Evolutionary conservation across 768 basidiomycete species (phyloP).

Genomic region (Psilocybe azurescens): DNA sequence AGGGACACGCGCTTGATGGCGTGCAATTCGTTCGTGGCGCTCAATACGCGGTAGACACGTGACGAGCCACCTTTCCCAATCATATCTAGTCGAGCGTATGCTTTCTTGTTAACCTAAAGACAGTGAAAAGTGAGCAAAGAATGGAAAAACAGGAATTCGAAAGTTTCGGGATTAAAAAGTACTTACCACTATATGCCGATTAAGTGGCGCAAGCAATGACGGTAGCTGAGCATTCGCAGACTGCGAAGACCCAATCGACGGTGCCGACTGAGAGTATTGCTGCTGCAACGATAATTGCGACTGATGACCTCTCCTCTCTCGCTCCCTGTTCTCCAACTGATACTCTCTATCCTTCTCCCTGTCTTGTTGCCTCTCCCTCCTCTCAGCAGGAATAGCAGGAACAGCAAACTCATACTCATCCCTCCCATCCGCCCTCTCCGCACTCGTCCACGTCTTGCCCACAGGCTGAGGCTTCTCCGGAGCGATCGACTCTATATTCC

Average conservation of each 20-base stretch:
- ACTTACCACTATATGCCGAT: slow-evolving; percentile 48
- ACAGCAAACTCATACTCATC: slow-evolving; percentile 36
- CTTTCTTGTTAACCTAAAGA: slow-evolving; percentile 77
- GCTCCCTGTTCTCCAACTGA: slow-evolving; percentile 28
- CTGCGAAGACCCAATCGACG: slow-evolving; percentile 38
- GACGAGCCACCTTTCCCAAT: slow-evolving; percentile 95
- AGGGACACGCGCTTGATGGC: slow-evolving; percentile 94
- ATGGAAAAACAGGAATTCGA: too few relatives aligned
- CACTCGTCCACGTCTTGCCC: slow-evolving; percentile 48
- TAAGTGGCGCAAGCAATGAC: slow-evolving; percentile 32
- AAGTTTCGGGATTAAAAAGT: too few relatives aligned
- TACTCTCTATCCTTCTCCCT: slow-evolving; percentile 26
- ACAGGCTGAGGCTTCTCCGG: slow-evolving; percentile 28
- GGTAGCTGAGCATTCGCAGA: slow-evolving; percentile 26
- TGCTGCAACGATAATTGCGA: slow-evolving; percentile 34
- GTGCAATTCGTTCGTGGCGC: slow-evolving; percentile 73
- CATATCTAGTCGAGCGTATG: slow-evolving; percentile 85
- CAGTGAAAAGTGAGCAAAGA: slow-evolving; percentile 2
- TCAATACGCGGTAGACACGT: slow-evolving; percentile 93
- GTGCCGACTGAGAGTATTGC: slow-evolving; percentile 31
- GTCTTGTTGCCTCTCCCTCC: slow-evolving; percentile 33
- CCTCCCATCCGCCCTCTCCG: slow-evolving; percentile 43
- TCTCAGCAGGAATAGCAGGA: slow-evolving; percentile 40
- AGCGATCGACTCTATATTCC: slow-evolving; percentile 38
- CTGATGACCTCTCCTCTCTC: slow-evolving; percentile 35